phyloP scores from a whole-genome alignment of 2,329 filamentous ascomycete species.

The Fusarium miscanthi region DNA sequence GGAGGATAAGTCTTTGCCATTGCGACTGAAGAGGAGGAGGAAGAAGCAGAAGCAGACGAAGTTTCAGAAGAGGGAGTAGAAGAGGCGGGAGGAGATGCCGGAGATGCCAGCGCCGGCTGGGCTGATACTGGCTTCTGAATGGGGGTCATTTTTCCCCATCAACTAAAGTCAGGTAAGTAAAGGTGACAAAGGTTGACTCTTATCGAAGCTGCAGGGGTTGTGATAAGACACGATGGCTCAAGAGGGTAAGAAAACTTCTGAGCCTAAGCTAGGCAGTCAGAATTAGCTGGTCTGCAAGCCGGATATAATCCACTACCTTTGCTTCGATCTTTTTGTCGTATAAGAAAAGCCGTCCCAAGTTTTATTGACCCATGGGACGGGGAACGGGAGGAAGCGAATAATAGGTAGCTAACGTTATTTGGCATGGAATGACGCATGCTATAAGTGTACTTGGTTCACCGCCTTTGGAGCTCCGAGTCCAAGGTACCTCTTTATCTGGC shows the following conservation, averaged over 20 bases:
- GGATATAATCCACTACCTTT: not conserved
- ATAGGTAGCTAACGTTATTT: constrained; percentile 12
- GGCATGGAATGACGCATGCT: constrained; percentile 21
- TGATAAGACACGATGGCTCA: constrained; percentile 26
- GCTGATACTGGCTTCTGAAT: constrained; percentile 40
- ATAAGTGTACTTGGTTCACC: constrained; percentile 17
- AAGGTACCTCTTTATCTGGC: constrained; percentile 33
- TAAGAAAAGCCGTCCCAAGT: not conserved
- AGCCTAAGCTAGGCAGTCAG: not conserved
- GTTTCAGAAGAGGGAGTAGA: constrained; percentile 23
- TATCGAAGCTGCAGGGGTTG: constrained; percentile 31
- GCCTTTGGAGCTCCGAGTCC: not conserved
- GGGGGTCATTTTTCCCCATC: constrained; percentile 41
- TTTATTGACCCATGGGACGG: not conserved
- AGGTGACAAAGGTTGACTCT: constrained; percentile 33
- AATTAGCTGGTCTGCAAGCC: not conserved
- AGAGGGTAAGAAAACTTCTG: not conserved
- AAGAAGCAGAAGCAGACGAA: constrained; percentile 11
- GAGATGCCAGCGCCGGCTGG: constrained; percentile 39
- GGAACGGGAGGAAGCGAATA: constrained; percentile 39
- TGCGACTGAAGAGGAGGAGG: constrained; percentile 16
- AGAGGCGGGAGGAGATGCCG: constrained; percentile 37
- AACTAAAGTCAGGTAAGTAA: constrained; percentile 17
- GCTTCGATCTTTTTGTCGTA: not conserved
- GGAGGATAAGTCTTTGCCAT: constrained; percentile 72